Conservation (phyloP, 179 eudicot species). For the Dionaea muscipula region DNA sequence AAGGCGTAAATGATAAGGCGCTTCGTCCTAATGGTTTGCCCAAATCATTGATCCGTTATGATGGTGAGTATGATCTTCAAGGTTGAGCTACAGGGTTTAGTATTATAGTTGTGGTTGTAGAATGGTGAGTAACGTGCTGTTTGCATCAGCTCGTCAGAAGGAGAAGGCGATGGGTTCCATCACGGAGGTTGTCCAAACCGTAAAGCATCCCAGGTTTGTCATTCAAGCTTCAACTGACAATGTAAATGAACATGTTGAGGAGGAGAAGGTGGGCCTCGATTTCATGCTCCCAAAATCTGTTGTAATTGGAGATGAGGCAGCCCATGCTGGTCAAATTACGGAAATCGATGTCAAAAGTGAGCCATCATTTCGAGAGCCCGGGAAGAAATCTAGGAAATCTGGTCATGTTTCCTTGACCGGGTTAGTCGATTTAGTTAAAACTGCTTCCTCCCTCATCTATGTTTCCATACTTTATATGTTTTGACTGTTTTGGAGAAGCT, state of each 20-base stretch:
- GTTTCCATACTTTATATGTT: not conserved
- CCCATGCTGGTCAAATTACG: conserved; percentile 48
- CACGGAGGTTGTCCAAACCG: conserved; percentile 87
- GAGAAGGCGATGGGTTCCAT: conserved; percentile 79
- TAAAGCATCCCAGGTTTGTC: conserved; percentile 59
- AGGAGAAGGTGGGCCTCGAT: conserved; percentile 31
- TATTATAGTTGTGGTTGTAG: not conserved
- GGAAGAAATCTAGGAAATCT: conserved; percentile 46
- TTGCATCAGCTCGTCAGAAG: conserved; percentile 80
- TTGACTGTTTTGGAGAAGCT: not conserved
- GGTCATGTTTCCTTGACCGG: conserved; percentile 48
- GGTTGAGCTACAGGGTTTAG: conserved; percentile 6
- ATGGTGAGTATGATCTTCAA: conserved; percentile 36
- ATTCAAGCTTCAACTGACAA: conserved; percentile 27
- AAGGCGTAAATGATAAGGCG: conserved; percentile 72
- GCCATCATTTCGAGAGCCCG: conserved; percentile 25
- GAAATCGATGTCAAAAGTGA: conserved; percentile 22
- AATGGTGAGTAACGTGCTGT: not conserved
- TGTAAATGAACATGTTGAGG: conserved; percentile 22
- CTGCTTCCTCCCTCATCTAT: not conserved
- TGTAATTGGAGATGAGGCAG: conserved; percentile 22
- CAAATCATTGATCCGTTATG: conserved; percentile 83
- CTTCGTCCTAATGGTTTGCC: conserved; percentile 91
- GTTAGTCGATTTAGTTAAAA: conserved; percentile 29
- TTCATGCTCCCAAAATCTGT: conserved; percentile 37